phyloP scores from a whole-genome alignment of 2,329 filamentous ascomycete species.

The Nakataea oryzae region DNA sequence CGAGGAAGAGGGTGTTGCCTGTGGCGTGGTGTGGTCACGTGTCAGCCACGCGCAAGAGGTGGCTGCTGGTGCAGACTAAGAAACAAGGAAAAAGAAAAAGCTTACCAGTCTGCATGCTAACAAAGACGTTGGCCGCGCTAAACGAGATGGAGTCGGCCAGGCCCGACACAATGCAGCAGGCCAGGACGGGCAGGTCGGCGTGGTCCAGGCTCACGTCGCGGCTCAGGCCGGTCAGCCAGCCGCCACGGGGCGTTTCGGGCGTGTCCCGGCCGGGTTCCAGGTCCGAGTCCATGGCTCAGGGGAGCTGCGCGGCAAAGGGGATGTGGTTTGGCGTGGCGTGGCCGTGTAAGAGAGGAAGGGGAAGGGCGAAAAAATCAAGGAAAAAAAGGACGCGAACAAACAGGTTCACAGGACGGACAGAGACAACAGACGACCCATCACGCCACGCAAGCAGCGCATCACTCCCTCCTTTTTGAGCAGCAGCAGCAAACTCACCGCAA shows the following conservation, averaged over 20 bases:
- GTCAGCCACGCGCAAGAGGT: not conserved
- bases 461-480: no score
- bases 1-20: constrained; percentile 55
- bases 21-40: not conserved
- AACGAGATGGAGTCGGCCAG: constrained; percentile 29
- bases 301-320: no score
- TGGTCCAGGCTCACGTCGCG: constrained; percentile 10
- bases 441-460: no score
- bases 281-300: not conserved
- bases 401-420: no score
- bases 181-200: constrained; percentile 26
- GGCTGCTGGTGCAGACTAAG: not conserved
- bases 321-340: no score
- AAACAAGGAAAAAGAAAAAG: no score
- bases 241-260: not conserved
- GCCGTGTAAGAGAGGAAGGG: no score
- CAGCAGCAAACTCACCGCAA: no score
- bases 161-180: constrained; percentile 26
- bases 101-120: constrained; percentile 19
- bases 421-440: no score
- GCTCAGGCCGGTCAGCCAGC: not conserved
- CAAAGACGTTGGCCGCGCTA: constrained; percentile 26
- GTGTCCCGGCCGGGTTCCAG: not conserved
- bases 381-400: no score
- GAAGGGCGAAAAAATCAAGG: no score